phyloP scores from a whole-genome alignment of 352 stramenopile species.

The Phytophthora agathidicida region DNA sequence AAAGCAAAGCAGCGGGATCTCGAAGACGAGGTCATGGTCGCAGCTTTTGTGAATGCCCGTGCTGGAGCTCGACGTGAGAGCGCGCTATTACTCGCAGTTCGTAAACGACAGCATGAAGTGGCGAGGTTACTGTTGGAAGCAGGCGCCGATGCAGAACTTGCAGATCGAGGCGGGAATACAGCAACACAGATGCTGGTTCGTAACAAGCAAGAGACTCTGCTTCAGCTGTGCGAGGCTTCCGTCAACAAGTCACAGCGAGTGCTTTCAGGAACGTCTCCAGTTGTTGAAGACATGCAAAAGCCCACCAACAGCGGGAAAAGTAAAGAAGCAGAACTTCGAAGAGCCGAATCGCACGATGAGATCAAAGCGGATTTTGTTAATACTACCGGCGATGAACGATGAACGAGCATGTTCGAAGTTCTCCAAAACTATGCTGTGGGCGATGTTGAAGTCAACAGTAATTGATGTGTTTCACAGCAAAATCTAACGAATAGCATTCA shows the following conservation, averaged over 20 bases:
- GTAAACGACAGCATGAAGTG: slow-evolving; percentile 59
- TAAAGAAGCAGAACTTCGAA: slow-evolving; percentile 34
- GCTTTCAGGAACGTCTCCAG: slow-evolving; percentile 9
- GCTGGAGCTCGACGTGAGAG: slow-evolving; percentile 52
- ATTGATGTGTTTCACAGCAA: no score
- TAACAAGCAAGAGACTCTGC: slow-evolving; percentile 55
- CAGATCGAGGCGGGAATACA: slow-evolving; percentile 56
- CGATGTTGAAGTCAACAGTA: no score
- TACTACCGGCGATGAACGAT: slow-evolving; percentile 6
- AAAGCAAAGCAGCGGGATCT: slow-evolving; percentile 31
- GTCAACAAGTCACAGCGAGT: slow-evolving; percentile 24
- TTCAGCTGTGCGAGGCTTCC: slow-evolving; percentile 43
- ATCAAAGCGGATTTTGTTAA: background rate
- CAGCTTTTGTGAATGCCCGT: slow-evolving; percentile 31
- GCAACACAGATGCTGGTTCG: slow-evolving; percentile 56
- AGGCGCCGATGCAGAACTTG: slow-evolving; percentile 48
- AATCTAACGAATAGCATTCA: no score
- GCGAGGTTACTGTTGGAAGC: slow-evolving; percentile 45
- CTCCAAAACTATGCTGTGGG: background rate
- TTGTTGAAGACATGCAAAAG: slow-evolving; percentile 11
- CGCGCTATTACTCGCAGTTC: slow-evolving; percentile 66
- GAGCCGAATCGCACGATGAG: slow-evolving; percentile 20
- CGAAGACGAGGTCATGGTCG: slow-evolving; percentile 48
- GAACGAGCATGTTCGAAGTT: background rate
- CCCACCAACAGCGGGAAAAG: background rate